Percentiles rank a stretch among this genome's conserved stretches.
Conservation (phyloP, 2,329 filamentous ascomycete species). For the Graphiopsis chlorocephala region DNA sequence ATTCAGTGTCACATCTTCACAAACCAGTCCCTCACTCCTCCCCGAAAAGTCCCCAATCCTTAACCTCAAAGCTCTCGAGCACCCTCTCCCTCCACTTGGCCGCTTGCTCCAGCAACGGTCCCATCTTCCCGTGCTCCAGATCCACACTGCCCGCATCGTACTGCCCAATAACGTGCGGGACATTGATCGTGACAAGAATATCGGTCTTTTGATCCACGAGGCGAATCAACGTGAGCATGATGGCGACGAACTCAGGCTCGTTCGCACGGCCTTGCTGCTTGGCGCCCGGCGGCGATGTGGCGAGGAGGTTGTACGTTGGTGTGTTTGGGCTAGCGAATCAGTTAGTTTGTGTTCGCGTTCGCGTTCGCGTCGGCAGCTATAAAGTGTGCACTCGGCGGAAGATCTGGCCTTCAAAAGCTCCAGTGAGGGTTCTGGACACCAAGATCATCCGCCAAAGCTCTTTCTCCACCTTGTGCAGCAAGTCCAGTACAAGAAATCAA, state of each 20-base stretch:
- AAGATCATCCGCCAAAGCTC: neutral
- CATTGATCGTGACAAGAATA: slow-evolving; percentile 80
- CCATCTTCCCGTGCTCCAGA: slow-evolving; percentile 62
- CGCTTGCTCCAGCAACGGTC: slow-evolving; percentile 61
- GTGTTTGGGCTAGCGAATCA: slow-evolving; percentile 43
- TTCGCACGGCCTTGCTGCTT: slow-evolving; percentile 45
- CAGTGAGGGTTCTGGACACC: neutral
- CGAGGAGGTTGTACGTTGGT: slow-evolving; percentile 68
- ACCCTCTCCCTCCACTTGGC: slow-evolving; percentile 67
- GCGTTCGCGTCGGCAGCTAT: no score
- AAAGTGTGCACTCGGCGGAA: no score
- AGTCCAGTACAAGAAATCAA: neutral
- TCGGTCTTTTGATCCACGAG: slow-evolving; percentile 75
- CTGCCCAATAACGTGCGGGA: slow-evolving; percentile 74
- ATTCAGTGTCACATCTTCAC: no score
- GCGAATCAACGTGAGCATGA: slow-evolving; percentile 74
- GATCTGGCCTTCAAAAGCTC: neutral
- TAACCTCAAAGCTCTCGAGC: slow-evolving; percentile 71
- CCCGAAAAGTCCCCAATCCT: slow-evolving; percentile 73
- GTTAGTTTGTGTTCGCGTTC: neutral
- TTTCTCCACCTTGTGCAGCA: neutral
- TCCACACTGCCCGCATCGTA: slow-evolving; percentile 72
- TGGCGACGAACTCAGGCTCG: slow-evolving; percentile 55
- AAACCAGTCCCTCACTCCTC: neutral
- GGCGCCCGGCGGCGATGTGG: slow-evolving; percentile 49